Evolutionary conservation across 2,329 filamentous ascomycete genomes (phyloP).

Genomic region (Penicillium sp.): DNA sequence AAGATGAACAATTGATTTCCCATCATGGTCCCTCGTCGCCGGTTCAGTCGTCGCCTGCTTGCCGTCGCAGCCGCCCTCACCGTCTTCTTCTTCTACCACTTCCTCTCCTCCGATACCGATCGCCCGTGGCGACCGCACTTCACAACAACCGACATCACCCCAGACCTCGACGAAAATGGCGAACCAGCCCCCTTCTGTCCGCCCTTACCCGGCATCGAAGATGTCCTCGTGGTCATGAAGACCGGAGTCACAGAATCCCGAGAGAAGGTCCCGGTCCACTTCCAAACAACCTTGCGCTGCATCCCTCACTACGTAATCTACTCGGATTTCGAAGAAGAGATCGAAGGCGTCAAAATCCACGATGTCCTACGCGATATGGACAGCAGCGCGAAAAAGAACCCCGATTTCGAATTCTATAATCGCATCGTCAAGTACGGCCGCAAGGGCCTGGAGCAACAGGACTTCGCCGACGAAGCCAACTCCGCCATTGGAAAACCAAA

Average conservation of each 20-base stretch:
- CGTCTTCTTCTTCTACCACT: constrained; percentile 55
- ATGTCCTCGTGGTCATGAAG: constrained; percentile 59
- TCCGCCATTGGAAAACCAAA: constrained; percentile 46
- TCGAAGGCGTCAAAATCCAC: constrained; percentile 53
- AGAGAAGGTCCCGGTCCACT: constrained; percentile 58
- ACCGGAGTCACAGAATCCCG: constrained; percentile 61
- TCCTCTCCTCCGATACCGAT: constrained; percentile 53
- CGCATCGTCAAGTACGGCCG: constrained; percentile 48
- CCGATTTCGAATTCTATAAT: constrained; percentile 57
- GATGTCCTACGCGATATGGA: constrained; percentile 53
- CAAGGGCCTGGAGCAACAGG: constrained; percentile 42
- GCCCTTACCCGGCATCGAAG: constrained; percentile 45
- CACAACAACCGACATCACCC: constrained; percentile 6
- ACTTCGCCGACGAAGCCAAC: constrained; percentile 42
- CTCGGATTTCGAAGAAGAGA: constrained; percentile 58
- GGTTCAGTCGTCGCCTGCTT: constrained; percentile 39
- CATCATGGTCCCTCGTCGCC: constrained; percentile 46
- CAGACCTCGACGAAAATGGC: constrained; percentile 9
- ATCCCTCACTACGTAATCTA: constrained; percentile 59
- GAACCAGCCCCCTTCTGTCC: constrained; percentile 30
- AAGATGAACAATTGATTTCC: constrained; percentile 16
- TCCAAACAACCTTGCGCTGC: constrained; percentile 58
- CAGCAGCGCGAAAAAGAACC: constrained; percentile 38
- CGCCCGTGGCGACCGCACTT: constrained; percentile 14
- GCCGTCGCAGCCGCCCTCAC: constrained; percentile 60